Evolutionary conservation across 257 asterid genomes (phyloP).

Genomic region (Nicotiana sylvestris): DNA sequence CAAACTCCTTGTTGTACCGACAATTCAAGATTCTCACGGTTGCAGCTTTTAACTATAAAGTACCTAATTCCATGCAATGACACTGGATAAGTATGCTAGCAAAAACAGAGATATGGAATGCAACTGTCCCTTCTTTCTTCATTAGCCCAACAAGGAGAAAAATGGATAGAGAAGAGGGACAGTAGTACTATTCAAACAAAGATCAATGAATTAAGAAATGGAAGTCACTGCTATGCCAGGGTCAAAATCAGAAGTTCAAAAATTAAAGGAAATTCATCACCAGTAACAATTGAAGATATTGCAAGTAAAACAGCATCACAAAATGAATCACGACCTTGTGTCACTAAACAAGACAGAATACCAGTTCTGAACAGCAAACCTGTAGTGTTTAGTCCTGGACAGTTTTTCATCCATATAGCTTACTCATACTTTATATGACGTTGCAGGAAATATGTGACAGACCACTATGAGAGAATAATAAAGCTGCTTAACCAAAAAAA

Average conservation of each 20-base stretch:
- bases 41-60: constrained; percentile 97
- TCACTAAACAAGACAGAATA: neutral
- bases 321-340: neutral
- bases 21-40: constrained; percentile 89
- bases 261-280: neutral
- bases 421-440: neutral
- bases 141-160: neutral
- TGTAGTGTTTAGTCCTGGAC: neutral
- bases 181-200: neutral
- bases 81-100: constrained; percentile 27
- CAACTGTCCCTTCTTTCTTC: neutral
- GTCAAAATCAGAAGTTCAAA: neutral
- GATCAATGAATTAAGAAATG: neutral
- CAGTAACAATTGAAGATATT: neutral
- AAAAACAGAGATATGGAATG: constrained; percentile 18
- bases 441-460: neutral
- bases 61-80: constrained; percentile 58
- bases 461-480: neutral
- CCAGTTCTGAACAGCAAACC: neutral
- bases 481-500: neutral
- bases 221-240: neutral
- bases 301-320: neutral
- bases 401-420: neutral
- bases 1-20: constrained; percentile 99
- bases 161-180: neutral